Evolutionary conservation across 2,329 filamentous ascomycete species (phyloP).

Genomic region (Cordyceps fumosorosea): DNA sequence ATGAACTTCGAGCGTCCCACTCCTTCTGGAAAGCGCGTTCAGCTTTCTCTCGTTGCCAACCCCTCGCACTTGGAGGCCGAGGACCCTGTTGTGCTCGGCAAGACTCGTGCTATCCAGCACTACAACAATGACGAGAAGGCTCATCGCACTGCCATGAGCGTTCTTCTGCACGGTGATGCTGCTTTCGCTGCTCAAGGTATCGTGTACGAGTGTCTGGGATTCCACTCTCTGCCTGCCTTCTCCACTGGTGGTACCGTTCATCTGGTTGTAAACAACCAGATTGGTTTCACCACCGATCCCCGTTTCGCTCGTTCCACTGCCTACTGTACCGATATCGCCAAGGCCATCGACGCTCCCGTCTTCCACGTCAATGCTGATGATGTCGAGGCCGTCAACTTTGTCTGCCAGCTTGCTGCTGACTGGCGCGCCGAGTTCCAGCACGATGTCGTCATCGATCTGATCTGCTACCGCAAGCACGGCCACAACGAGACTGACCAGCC

Average conservation of each 20-base stretch:
- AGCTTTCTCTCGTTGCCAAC: conserved; percentile 96
- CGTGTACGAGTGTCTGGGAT: conserved; percentile 97
- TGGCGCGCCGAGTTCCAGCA: conserved; percentile 99
- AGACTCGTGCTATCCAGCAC: conserved; percentile 96
- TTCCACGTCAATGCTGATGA: conserved; percentile 99
- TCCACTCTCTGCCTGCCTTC: conserved; percentile 91
- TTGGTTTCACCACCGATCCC: conserved; percentile 97
- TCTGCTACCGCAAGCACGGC: conserved; percentile 98
- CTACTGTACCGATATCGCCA: conserved; percentile 99
- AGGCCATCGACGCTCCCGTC: conserved; percentile 94
- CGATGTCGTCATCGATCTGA: conserved; percentile 94
- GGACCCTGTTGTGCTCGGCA: conserved; percentile 94
- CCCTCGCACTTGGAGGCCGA: conserved; percentile 97
- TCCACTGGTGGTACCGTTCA: conserved; percentile 97
- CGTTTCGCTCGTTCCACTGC: conserved; percentile 95
- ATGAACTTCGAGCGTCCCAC: conserved; percentile 99
- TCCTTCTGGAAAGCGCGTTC: conserved; percentile 97
- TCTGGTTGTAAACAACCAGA: conserved; percentile 98
- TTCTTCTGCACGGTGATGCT: conserved; percentile 93
- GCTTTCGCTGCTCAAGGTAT: conserved; percentile 95
- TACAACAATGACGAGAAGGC: conserved; percentile 96
- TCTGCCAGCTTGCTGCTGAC: conserved; percentile 93
- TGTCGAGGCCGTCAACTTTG: conserved; percentile 96
- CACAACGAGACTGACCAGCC: conserved; percentile 99
- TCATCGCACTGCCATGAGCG: conserved; percentile 86